A percentile compares a stretch with the other conserved stretches of the same genome.
Evolutionary conservation across 2,329 filamentous ascomycete genomes (phyloP).

Genomic region (Hyphodiscus sp.): DNA sequence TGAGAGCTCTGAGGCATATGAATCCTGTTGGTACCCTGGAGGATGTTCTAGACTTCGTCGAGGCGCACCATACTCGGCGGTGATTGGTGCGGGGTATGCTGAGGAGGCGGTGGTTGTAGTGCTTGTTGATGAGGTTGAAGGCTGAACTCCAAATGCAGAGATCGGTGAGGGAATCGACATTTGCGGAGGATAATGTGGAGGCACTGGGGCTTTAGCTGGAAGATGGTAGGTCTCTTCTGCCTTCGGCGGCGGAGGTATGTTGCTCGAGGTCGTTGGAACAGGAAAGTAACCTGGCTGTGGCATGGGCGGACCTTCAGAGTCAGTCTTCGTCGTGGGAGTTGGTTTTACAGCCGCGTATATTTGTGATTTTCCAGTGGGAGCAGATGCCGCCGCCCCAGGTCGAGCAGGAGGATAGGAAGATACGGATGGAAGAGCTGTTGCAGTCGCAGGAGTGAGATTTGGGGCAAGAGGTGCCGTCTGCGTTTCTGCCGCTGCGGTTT

Average conservation of each 20-base stretch:
- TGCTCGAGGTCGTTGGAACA: slow-evolving; percentile 31
- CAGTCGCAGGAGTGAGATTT: slow-evolving; percentile 17
- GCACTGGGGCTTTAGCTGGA: slow-evolving; percentile 31
- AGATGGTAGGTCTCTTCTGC: slow-evolving; percentile 39
- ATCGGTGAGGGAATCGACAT: slow-evolving; percentile 46
- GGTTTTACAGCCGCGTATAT: slow-evolving; percentile 34
- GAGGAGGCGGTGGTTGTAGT: slow-evolving; percentile 27
- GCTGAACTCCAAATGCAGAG: slow-evolving; percentile 34
- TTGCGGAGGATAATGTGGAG: slow-evolving; percentile 38
- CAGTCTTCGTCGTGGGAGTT: slow-evolving; percentile 36
- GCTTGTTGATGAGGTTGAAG: slow-evolving; percentile 41
- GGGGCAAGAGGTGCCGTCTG: slow-evolving; percentile 18
- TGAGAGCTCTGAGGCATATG: slow-evolving; percentile 44
- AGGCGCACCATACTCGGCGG: slow-evolving; percentile 8
- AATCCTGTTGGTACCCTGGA: slow-evolving; percentile 50
- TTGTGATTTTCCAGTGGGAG: slow-evolving; percentile 28
- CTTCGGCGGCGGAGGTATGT: slow-evolving; percentile 46
- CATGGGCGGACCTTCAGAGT: slow-evolving; percentile 39
- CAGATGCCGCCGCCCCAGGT: slow-evolving; percentile 46
- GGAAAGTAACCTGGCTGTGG: slow-evolving; percentile 54
- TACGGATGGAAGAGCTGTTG: slow-evolving; percentile 28
- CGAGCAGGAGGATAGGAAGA: slow-evolving; percentile 35
- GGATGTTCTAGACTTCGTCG: slow-evolving; percentile 28
- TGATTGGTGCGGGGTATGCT: slow-evolving; percentile 19
- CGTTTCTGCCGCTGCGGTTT: slow-evolving; percentile 33